Conservation (phyloP, 2,329 filamentous ascomycete species). For the Trichoderma harzianum region DNA sequence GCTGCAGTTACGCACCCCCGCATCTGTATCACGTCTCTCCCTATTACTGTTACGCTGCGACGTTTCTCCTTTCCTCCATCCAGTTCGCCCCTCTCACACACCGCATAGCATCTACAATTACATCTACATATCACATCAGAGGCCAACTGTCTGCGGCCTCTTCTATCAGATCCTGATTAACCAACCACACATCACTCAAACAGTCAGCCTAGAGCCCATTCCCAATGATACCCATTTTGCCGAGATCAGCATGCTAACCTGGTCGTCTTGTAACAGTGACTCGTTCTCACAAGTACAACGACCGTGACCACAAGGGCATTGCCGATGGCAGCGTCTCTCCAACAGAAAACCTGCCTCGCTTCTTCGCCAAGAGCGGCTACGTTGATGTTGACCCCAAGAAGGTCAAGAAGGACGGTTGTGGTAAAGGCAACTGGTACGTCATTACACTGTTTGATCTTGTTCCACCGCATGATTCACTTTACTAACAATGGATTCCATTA, state of each 20-base stretch:
- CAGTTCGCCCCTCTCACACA: neutral
- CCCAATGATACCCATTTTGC: neutral
- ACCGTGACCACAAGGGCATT: conserved; percentile 81
- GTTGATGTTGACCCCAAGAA: conserved; percentile 82
- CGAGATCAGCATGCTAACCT: neutral
- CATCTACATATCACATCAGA: neutral
- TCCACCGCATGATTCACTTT: neutral
- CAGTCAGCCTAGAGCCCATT: neutral
- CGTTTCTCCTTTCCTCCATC: neutral
- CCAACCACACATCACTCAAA: neutral
- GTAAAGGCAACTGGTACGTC: conserved; percentile 88
- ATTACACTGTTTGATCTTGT: neutral
- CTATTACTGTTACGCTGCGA: neutral
- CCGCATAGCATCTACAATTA: neutral
- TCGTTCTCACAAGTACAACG: conserved; percentile 93
- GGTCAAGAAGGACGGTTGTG: conserved; percentile 93
- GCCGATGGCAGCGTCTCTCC: conserved; percentile 68
- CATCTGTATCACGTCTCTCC: neutral
- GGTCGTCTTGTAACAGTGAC: conserved; percentile 68
- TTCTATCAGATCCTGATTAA: neutral
- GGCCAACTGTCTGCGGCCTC: neutral
- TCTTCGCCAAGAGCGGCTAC: conserved; percentile 86
- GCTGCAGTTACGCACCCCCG: conserved; percentile 11
- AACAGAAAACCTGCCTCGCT: conserved; percentile 78
- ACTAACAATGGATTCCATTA: neutral